Evolutionary conservation across 345 rosid genomes (phyloP).

Genomic region (Populus simonii): DNA sequence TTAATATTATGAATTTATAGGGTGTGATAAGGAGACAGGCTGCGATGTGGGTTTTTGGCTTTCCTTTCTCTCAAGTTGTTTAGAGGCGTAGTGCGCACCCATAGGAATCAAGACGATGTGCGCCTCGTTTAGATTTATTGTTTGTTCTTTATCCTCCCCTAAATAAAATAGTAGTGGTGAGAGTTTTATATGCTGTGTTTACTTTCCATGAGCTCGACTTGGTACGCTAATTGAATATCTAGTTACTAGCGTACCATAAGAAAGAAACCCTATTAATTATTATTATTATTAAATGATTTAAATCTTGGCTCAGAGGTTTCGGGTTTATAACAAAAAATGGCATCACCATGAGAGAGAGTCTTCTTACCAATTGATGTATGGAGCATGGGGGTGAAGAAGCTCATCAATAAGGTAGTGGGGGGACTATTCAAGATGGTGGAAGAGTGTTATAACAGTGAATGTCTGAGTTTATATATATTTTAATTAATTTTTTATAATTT

Average conservation of each 20-base stretch:
- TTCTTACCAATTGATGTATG: too few species aligned
- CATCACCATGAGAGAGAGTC: neutral
- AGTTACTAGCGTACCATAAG: neutral
- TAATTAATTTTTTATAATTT: too few species aligned
- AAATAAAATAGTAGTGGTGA: neutral
- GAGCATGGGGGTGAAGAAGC: neutral
- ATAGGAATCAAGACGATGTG: slow-evolving; percentile 1
- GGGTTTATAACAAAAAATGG: neutral
- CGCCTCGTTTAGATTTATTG: neutral
- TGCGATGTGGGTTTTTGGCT: neutral
- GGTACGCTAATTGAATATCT: neutral
- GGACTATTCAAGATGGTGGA: neutral
- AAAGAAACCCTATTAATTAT: neutral
- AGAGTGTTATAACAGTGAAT: too few species aligned
- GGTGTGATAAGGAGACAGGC: neutral
- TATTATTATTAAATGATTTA: neutral
- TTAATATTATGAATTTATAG: neutral
- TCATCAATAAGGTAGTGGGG: neutral
- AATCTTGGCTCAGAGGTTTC: neutral
- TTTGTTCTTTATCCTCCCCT: neutral
- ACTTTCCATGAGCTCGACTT: neutral
- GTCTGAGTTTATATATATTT: too few species aligned
- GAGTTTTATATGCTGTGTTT: neutral
- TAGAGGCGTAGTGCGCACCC: slow-evolving; percentile 32
- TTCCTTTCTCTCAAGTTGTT: neutral